phyloP scores from a whole-genome alignment of 768 basidiomycete species.

The Podaxis sp. region DNA sequence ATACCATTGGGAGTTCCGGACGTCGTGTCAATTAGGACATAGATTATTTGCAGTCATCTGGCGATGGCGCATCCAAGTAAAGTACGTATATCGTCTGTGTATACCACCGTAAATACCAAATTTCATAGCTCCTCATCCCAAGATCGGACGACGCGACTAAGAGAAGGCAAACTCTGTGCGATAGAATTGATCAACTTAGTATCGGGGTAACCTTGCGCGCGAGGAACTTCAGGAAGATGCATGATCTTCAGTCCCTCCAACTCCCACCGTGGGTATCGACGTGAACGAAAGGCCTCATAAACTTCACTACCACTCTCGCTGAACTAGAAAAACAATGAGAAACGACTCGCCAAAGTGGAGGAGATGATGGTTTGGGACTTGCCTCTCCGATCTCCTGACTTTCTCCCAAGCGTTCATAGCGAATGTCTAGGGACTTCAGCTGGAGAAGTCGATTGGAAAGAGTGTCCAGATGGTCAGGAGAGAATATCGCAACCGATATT shows the following conservation, averaged over 20 bases:
- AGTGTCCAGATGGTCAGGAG: background rate
- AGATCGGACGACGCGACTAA: background rate
- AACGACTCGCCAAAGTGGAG: background rate
- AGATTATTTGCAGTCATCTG: background rate
- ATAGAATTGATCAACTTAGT: background rate
- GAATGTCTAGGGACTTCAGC: background rate
- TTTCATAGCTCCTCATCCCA: background rate
- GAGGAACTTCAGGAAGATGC: background rate
- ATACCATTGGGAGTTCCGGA: background rate
- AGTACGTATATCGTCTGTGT: background rate
- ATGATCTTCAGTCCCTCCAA: background rate
- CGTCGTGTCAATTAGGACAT: background rate
- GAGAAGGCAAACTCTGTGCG: background rate
- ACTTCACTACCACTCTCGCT: background rate
- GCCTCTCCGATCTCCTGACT: background rate
- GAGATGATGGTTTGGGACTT: background rate
- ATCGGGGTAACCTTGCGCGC: background rate
- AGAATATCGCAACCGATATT: background rate
- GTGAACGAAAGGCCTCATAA: background rate
- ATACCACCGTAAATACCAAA: background rate
- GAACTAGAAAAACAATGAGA: background rate
- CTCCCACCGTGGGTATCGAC: background rate
- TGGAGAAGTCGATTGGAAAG: background rate
- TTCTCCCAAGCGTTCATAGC: background rate
- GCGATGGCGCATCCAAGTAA: background rate